phyloP scores from a whole-genome alignment of 1,284 basidiomycete species.

The Boletellus deceptivus region DNA sequence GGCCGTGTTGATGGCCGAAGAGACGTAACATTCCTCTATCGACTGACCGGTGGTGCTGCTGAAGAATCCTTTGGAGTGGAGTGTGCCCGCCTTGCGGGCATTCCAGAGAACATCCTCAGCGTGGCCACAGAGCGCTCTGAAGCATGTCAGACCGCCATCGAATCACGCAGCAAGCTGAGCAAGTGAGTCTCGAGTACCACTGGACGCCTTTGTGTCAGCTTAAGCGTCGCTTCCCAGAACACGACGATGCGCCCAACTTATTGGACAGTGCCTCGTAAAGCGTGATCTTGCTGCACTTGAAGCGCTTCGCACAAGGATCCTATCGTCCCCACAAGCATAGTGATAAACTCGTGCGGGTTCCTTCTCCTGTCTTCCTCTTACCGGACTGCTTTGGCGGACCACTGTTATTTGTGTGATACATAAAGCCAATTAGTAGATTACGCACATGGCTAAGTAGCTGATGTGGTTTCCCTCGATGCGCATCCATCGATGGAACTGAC shows the following conservation, averaged over 20 bases:
- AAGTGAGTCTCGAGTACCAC: constrained; percentile 38
- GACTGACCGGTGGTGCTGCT: constrained; percentile 69
- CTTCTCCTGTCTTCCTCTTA: no score
- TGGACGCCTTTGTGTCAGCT: background rate
- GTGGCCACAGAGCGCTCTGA: constrained; percentile 57
- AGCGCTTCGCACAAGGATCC: constrained; percentile 17
- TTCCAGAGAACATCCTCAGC: constrained; percentile 66
- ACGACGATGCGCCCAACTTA: constrained; percentile 21
- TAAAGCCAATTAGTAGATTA: no score
- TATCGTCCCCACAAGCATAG: constrained; percentile 12
- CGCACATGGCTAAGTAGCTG: no score
- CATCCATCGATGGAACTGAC: no score
- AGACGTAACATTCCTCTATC: constrained; percentile 85
- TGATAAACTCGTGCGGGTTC: no score
- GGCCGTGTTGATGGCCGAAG: constrained; percentile 64
- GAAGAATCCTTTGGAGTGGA: constrained; percentile 86
- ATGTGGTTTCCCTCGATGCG: no score
- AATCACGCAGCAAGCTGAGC: constrained; percentile 49
- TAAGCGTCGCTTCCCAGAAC: constrained; percentile 10
- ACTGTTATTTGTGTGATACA: no score
- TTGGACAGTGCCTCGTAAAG: constrained; percentile 26
- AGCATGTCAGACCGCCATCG: constrained; percentile 54
- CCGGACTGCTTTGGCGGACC: no score
- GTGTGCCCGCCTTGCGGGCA: constrained; percentile 81
- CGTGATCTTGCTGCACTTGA: constrained; percentile 18